Evolutionary conservation across 352 stramenopile species (phyloP), one percentile per base, ranked within the genome.

Genomic region (Phytopythium kandeliae): DNA sequence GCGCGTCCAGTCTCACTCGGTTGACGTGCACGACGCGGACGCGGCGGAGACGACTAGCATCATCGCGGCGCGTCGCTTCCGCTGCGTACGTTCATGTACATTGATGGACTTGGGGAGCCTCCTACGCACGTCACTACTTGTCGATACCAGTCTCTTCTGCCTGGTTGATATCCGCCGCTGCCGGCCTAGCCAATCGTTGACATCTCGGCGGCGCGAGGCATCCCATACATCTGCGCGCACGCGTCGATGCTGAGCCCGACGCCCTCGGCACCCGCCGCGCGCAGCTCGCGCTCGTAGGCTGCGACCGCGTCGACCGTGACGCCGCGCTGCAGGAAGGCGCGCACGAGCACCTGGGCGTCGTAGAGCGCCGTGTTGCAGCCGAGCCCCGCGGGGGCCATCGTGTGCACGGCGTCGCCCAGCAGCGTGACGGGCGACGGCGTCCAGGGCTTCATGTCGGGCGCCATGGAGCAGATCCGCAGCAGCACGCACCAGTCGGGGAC

Each of bases 391-490:
- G 76, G 76, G 7, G 68, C 58, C 73, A 88, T 85, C 4, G 76
- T 80, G 58, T 88, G 76, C 26, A 82, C 65, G 1, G 76, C 71
- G 40, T 88, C 76, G 10, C 76, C 76, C 4, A 88, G 49, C 9
- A 88, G 55, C 16, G 76, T 88, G 10, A 88, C 69, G 0, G 41
- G 55, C 0, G 63, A 73, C 8, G 76, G 60, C 21, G 67, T 22
- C 76, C 76, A 88, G 34, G 51, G 46, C 15, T 51, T 51, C 41
- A 88, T 61, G 1, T 83, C 60, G 0, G 76, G 76, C 2, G 68
- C 64, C 58, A 75, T 84, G 22, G 71, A 83, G n/a, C 73, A 85
- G 43, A 88, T 73, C 25, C 67, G 69, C 28, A 84, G 66, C 58
- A 85, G 82, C 13, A 74, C 83, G 50, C 65, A 72, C 66, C 63